A percentile compares a stretch with the other conserved stretches of the same genome.
Conservation (phyloP, 495 filamentous ascomycete species). For the Neurospora sp. region DNA sequence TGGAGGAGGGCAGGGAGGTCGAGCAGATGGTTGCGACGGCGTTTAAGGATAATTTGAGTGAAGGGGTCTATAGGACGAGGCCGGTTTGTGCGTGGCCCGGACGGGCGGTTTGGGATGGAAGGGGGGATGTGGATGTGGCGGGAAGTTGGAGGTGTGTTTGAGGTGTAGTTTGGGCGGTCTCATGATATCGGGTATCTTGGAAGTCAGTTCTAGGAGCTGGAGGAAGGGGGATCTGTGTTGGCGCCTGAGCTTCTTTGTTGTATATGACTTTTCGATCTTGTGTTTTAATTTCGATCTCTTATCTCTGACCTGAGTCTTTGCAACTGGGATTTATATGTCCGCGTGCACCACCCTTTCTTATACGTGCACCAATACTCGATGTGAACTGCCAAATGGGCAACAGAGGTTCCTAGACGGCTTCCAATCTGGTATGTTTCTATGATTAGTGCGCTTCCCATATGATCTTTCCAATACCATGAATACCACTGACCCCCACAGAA, state of each 20-base stretch:
- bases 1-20: slow-evolving; percentile 34
- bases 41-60: slow-evolving; percentile 23
- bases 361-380: background rate
- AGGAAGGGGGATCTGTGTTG: background rate
- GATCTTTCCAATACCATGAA: too few species aligned
- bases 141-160: slow-evolving; percentile 11
- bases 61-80: slow-evolving; percentile 17
- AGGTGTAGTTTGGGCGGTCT: background rate
- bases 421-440: too few species aligned
- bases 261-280: background rate
- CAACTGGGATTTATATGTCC: too few species aligned
- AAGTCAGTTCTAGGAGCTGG: background rate
- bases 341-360: too few species aligned
- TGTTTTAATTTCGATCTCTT: background rate
- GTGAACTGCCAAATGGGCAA: background rate
- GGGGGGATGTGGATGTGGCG: slow-evolving; percentile 5
- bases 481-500: too few species aligned
- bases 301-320: too few species aligned
- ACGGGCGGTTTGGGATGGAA: slow-evolving; percentile 12
- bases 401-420: too few species aligned
- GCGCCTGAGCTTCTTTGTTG: background rate
- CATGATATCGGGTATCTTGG: background rate
- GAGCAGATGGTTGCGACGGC: slow-evolving; percentile 36
- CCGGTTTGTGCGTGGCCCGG: slow-evolving; percentile 34
- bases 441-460: too few species aligned